Base-by-base conservation (phyloP, 1,284 basidiomycete genomes). In the Trichosporon inkin region DNA sequence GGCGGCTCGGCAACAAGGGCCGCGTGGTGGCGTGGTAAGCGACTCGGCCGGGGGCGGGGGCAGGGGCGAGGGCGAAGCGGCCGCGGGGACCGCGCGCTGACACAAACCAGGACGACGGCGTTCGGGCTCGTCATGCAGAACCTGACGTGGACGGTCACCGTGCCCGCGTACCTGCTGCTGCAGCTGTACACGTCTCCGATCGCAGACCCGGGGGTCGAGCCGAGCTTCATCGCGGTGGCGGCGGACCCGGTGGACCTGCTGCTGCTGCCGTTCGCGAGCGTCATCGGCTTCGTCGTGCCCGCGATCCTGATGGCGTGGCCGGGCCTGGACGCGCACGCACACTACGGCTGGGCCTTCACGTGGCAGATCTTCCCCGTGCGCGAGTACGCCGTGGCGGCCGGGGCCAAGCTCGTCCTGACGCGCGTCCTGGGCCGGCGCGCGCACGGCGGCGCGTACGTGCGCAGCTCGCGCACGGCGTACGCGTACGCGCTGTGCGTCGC, bases 281-380 rank as follows among this genome's bases (percentile, higher is more conserved):
- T 49, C 44, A 49, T 49, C 24, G 44, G 22, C 14, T 49, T 49
- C 24, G 16, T 49, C 24, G 44, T 49, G 6, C 44, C 44, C 6
- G 44, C 44, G 44, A 49, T 49, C 44, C 24, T 49, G 44, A 49
- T 49, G 44, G 24, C 16, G 44, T 49, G 19, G 10, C 44, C 44
- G 13, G 44, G 44, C 16, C 44, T 49, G 24, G 8, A 7, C 14
- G 44, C 44, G 16, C n/a, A 49, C 44, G 28, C 44, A 14, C 44
- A 49, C 44, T 49, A 49, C 44, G 44, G 44, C 14, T 49, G 44
- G 44, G 44, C 28, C 44, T 49, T 49, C 16, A 49, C 44, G 22
- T 49, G 44, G 44, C 44, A 49, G 44, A 49, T 49, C 22, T 49
- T 49, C 44, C 44, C 44, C 28, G 14, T 49, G 28, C 44, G 44